phyloP scores from a whole-genome alignment of 345 rosid species.

The Psidium friedrichsthalianum region DNA sequence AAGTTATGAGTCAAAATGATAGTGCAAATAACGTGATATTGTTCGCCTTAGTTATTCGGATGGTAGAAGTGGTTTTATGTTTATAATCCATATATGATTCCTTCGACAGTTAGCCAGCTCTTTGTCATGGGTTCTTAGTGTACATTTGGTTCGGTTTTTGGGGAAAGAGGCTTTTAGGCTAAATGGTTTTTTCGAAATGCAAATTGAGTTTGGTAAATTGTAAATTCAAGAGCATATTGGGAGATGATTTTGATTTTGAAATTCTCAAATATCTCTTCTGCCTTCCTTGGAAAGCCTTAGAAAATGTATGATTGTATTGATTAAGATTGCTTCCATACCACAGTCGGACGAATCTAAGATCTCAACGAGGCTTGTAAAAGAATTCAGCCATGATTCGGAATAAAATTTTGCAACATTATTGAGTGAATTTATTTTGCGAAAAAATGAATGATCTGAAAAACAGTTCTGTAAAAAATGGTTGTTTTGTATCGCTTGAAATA shows the following conservation, averaged over 20 bases:
- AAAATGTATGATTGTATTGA: neutral
- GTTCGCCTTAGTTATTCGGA: neutral
- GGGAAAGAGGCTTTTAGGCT: no score
- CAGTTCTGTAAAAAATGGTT: no score
- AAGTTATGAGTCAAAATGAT: neutral
- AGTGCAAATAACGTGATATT: neutral
- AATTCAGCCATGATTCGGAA: neutral
- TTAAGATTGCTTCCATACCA: neutral
- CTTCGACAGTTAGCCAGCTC: neutral
- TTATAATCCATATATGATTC: neutral
- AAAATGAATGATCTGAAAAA: no score
- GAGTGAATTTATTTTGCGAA: no score
- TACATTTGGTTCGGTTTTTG: no score
- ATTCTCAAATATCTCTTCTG: neutral
- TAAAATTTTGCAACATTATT: neutral
- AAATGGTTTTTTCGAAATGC: no score
- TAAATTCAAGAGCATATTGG: no score
- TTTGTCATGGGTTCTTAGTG: neutral
- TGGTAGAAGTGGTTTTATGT: neutral
- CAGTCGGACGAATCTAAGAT: neutral
- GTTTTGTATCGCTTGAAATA: no score
- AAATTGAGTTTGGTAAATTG: no score
- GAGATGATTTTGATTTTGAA: no score
- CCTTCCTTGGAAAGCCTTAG: neutral
- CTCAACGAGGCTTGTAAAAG: neutral